A percentile compares a stretch with the other conserved stretches of the same genome.
Conservation (phyloP, 139 green algal species). For the Chlorella sp. region DNA sequence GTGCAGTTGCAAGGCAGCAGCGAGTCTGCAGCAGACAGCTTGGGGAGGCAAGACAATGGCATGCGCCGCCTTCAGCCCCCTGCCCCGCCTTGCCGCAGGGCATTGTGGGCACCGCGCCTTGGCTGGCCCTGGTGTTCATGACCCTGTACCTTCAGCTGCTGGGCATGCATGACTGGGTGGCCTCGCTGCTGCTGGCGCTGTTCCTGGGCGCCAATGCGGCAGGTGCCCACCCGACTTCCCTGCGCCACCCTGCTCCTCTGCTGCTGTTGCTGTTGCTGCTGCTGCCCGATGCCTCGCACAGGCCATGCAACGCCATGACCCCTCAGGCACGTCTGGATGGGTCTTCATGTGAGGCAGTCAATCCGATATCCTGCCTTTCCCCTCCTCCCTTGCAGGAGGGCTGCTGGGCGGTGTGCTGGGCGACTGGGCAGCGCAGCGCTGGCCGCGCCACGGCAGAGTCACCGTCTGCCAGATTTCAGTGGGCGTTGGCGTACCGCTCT, state of each 20-base stretch:
- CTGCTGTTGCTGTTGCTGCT: too few relatives aligned
- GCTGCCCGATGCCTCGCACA: too few relatives aligned
- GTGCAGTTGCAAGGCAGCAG: too few relatives aligned
- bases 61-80: too few relatives aligned
- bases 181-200: constrained; percentile 37
- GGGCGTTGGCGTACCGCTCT: constrained; percentile 40
- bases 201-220: constrained; percentile 47
- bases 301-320: too few relatives aligned
- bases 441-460: constrained; percentile 53
- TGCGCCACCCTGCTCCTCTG: too few relatives aligned
- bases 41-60: too few relatives aligned
- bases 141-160: constrained; percentile 74
- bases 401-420: constrained; percentile 57
- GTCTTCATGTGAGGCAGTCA: too few relatives aligned
- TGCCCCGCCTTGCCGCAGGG: constrained; percentile 43
- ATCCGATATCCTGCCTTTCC: too few relatives aligned
- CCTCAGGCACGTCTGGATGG: too few relatives aligned
- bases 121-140: constrained; percentile 62
- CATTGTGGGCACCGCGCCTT: constrained; percentile 66
- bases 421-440: constrained; percentile 50
- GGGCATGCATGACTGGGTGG: constrained; percentile 57
- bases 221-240: not conserved
- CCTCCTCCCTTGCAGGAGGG: constrained; percentile 2
- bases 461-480: constrained; percentile 61
- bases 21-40: too few relatives aligned